phyloP scores from a whole-genome alignment of 1,139 yeast species.

The Kodamaea alishanica region DNA sequence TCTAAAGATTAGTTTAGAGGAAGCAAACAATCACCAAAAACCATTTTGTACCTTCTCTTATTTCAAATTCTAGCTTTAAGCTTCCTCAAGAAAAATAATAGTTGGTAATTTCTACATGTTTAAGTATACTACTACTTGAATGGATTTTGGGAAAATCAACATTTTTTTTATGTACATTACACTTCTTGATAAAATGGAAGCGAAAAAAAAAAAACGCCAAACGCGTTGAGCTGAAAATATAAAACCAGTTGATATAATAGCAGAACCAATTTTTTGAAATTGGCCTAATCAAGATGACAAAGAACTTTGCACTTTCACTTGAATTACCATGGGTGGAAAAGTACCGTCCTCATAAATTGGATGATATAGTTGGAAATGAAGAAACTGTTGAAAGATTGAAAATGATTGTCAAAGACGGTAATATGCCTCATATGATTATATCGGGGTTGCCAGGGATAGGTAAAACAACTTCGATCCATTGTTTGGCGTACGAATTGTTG shows the following conservation, averaged over 20 bases:
- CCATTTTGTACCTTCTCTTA: no score
- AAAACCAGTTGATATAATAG: neutral
- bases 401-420: constrained; percentile 86
- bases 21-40: no score
- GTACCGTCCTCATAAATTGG: constrained; percentile 74
- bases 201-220: neutral
- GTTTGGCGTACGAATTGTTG: constrained; percentile 80
- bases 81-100: no score
- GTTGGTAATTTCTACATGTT: no score
- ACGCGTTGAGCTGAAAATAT: constrained; percentile 3
- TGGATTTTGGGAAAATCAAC: no score
- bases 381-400: constrained; percentile 84
- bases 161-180: no score
- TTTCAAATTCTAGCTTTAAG: no score
- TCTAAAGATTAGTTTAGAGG: no score
- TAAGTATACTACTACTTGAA: no score
- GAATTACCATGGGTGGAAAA: constrained; percentile 83
- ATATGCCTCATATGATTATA: constrained; percentile 94
- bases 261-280: constrained; percentile 1
- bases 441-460: constrained; percentile 97
- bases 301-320: constrained; percentile 24
- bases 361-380: constrained; percentile 89
- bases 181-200: no score
- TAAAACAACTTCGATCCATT: constrained; percentile 88
- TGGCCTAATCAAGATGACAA: constrained; percentile 13